Evolutionary conservation across 2,329 filamentous ascomycete genomes (phyloP), one percentile per base, ranked within the genome.

Genomic region (Lachnellula occidentalis): DNA sequence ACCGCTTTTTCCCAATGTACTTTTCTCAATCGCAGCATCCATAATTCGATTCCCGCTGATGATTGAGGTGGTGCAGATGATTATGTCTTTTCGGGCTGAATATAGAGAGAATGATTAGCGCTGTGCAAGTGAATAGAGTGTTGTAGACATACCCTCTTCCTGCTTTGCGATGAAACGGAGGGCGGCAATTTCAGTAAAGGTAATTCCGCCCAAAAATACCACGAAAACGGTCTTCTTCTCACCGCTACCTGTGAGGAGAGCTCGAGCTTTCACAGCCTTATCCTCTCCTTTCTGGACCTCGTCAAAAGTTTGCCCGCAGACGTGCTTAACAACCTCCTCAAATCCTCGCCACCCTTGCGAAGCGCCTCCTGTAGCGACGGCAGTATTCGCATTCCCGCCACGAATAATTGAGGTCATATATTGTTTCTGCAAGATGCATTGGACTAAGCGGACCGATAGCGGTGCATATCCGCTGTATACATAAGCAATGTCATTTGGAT

Each of bases 381-480:
- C 73, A 56, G 76, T 71, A 12, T 73, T 72, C 39, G 71, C 73
- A 45, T 72, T 77, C 15, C 79, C 80, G 31, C 87, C 87, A 62
- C 82, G 85, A 50, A 82, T 85, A 11, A 92, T 79, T 4, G 81
- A 83, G 54, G 86, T 76, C 31, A 99, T 76, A 62, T 92, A 88
- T 54, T 90, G 83, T 71, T 99, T 99, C 70, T 97, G 92, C 47
- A 99, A 74, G 48, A 97, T 82, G 68, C 90, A 94, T 71, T 99
- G 95, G 5, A 99, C 87, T 4, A 99, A 81, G 15, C 94, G 86
- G 51, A 97, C 82, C 45, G 90, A 95, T 12, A 99, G 79, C 0
- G 94, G 95, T 4, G 95, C 94, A 68, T 97, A 99, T 50, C 94
- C 95, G 60, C 90, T 95, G 73, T 97, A 99, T 11, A 96, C 92